Conservation (phyloP, 768 basidiomycete genomes). For the Lentinula guzmanii region DNA sequence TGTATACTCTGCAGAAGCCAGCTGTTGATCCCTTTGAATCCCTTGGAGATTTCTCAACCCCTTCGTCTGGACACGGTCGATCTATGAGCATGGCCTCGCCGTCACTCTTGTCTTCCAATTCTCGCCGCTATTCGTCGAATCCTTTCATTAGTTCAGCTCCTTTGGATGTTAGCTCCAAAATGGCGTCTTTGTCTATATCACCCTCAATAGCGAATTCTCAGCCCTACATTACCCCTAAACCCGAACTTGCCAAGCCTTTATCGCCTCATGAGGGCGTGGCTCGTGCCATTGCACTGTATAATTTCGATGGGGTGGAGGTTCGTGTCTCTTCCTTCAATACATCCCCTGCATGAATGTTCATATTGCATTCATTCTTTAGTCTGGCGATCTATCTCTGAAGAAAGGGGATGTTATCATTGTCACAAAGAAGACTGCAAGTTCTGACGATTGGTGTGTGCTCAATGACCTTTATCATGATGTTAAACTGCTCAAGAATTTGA, state of each 20-base stretch:
- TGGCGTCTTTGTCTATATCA: background rate
- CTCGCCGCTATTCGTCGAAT: conserved; percentile 6
- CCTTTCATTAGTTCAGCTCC: conserved; percentile 1
- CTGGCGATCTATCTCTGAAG: conserved; percentile 68
- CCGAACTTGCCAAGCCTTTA: conserved; percentile 43
- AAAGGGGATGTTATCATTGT: conserved; percentile 73
- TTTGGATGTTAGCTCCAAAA: background rate
- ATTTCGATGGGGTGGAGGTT: conserved; percentile 72
- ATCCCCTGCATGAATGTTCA: background rate
- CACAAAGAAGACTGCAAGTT: conserved; percentile 62
- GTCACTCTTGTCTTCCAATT: conserved; percentile 5
- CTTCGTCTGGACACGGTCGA: conserved; percentile 7
- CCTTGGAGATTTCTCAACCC: conserved; percentile 14
- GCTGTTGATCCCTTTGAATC: conserved; percentile 25
- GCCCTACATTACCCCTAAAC: conserved; percentile 39
- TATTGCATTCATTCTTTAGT: conserved; percentile 27
- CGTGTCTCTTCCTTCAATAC: conserved; percentile 9
- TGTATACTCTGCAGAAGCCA: conserved; percentile 18
- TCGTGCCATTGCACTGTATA: conserved; percentile 68
- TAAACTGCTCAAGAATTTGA: background rate
- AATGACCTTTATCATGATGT: background rate
- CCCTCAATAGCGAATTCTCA: conserved; percentile 11
- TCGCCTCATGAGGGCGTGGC: conserved; percentile 55
- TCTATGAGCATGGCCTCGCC: conserved; percentile 11
- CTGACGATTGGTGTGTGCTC: conserved; percentile 60